Percentiles rank a stretch among this genome's conserved stretches.
These are phyloP conservation scores for Hapsidospora chrysogenum DNA, from an alignment of 495 filamentous ascomycete genomes.

Conservation along the genomic window DNA sequence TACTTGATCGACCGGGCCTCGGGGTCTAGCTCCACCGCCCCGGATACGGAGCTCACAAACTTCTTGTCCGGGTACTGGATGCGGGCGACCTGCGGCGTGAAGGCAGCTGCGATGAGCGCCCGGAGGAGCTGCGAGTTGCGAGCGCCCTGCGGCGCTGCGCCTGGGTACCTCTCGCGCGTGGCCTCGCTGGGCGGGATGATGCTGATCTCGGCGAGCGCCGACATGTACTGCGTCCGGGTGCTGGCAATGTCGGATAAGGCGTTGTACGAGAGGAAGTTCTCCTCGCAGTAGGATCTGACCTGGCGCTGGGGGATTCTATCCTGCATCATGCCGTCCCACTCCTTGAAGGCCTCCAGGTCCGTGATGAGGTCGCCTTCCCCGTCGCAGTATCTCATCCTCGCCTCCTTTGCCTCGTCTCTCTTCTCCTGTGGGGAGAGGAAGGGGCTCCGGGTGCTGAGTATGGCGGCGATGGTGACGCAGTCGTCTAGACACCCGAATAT, in stretches of 20 bases:
- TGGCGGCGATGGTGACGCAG: slow-evolving; percentile 76
- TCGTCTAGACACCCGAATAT: slow-evolving; percentile 85
- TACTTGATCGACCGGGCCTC: slow-evolving; percentile 86
- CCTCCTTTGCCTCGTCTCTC: slow-evolving; percentile 67
- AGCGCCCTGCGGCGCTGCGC: slow-evolving; percentile 21
- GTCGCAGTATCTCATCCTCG: slow-evolving; percentile 51
- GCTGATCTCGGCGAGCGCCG: slow-evolving; percentile 70
- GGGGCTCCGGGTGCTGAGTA: slow-evolving; percentile 68
- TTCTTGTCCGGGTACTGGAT: slow-evolving; percentile 92
- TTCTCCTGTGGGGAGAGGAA: slow-evolving; percentile 71
- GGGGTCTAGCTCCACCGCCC: slow-evolving; percentile 81
- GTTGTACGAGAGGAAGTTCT: slow-evolving; percentile 71
- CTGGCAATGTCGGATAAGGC: slow-evolving; percentile 76
- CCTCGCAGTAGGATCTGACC: slow-evolving; percentile 65
- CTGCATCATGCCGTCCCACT: slow-evolving; percentile 52
- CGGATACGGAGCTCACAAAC: slow-evolving; percentile 67
- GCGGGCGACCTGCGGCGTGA: slow-evolving; percentile 78
- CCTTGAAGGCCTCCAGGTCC: slow-evolving; percentile 66
- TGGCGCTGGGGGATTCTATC: slow-evolving; percentile 39
- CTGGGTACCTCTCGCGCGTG: slow-evolving; percentile 31
- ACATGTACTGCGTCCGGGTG: slow-evolving; percentile 70
- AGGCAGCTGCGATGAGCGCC: slow-evolving; percentile 77
- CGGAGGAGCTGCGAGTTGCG: slow-evolving; percentile 39
- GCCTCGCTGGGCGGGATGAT: slow-evolving; percentile 38
- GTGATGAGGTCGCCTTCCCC: slow-evolving; percentile 78